Evolutionary conservation across 2,329 filamentous ascomycete genomes (phyloP).

Genomic region (Colletotrichum tamarilloi): DNA sequence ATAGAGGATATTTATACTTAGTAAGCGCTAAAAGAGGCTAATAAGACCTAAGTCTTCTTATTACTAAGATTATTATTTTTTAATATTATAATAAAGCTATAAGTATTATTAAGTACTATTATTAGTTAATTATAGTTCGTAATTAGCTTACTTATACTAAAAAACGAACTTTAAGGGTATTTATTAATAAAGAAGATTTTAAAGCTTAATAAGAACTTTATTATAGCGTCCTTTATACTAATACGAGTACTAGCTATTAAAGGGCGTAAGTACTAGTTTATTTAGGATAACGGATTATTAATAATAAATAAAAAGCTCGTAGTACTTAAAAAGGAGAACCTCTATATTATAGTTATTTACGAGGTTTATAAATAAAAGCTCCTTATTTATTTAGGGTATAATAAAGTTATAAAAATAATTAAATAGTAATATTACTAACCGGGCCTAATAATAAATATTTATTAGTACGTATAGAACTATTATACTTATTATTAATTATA

Average conservation of each 20-base stretch:
- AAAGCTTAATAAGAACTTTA: rapidly evolving
- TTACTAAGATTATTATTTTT: rapidly evolving
- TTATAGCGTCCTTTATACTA: rapidly evolving
- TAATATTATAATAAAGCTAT: no score
- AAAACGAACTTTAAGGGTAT: rapidly evolving
- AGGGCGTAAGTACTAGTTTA: rapidly evolving
- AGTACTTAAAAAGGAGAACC: rapidly evolving
- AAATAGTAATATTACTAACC: no score
- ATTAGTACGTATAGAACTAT: rapidly evolving
- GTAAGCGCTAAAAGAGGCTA: no score
- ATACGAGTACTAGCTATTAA: rapidly evolving
- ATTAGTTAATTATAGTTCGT: rapidly evolving
- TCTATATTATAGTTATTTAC: rapidly evolving
- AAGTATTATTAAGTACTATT: rapidly evolving
- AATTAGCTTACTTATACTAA: rapidly evolving
- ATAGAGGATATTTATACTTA: rapidly evolving
- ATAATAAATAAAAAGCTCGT: rapidly evolving
- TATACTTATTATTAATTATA: no score
- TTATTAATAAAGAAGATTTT: no score
- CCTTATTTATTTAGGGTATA: rapidly evolving
- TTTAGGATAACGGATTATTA: rapidly evolving
- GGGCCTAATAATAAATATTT: rapidly evolving
- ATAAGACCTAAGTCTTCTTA: rapidly evolving
- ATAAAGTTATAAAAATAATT: no score
- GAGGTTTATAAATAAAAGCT: rapidly evolving